phyloP scores from a whole-genome alignment of 306 rosid species.

The Sicyos baderoa region DNA sequence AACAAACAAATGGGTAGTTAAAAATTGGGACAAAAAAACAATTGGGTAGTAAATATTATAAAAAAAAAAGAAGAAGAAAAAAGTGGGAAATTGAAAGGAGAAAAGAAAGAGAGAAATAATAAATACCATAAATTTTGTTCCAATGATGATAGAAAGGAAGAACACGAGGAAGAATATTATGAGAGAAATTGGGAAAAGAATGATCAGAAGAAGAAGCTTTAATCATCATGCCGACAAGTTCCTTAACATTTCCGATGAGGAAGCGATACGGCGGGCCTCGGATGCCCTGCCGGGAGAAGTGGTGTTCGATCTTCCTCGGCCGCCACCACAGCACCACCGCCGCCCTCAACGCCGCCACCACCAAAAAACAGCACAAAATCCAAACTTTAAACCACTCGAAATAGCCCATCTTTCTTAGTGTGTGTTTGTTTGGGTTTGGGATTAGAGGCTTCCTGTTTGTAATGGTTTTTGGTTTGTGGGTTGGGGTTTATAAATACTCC shows the following conservation, averaged over 20 bases:
- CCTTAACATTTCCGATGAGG: constrained; percentile 90
- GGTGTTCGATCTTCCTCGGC: constrained; percentile 64
- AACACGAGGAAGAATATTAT: constrained; percentile 92
- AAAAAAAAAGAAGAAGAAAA: not conserved
- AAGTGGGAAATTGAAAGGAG: not conserved
- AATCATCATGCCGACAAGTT: constrained; percentile 77
- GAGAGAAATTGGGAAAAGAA: constrained; percentile 67
- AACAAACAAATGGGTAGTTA: no score
- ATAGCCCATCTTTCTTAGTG: not conserved
- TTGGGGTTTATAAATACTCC: constrained; percentile 14
- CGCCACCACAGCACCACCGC: constrained; percentile 75
- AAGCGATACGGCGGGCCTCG: constrained; percentile 97
- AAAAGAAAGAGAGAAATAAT: not conserved
- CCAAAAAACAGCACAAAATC: constrained; percentile 17
- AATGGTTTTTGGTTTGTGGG: constrained; percentile 6
- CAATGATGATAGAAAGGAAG: constrained; percentile 97
- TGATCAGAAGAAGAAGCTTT: constrained; percentile 79
- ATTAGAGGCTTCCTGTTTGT: not conserved
- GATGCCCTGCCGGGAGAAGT: constrained; percentile 77
- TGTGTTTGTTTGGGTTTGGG: no score
- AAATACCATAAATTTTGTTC: constrained; percentile 74
- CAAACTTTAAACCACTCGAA: constrained; percentile 29
- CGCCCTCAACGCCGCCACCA: constrained; percentile 31
- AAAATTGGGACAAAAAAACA: no score
- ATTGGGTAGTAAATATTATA: not conserved